A percentile compares a stretch with the other conserved stretches of the same genome.
These are phyloP conservation scores for Cercophora scortea DNA, from an alignment of 495 filamentous ascomycete species.

Conservation along the genomic window DNA sequence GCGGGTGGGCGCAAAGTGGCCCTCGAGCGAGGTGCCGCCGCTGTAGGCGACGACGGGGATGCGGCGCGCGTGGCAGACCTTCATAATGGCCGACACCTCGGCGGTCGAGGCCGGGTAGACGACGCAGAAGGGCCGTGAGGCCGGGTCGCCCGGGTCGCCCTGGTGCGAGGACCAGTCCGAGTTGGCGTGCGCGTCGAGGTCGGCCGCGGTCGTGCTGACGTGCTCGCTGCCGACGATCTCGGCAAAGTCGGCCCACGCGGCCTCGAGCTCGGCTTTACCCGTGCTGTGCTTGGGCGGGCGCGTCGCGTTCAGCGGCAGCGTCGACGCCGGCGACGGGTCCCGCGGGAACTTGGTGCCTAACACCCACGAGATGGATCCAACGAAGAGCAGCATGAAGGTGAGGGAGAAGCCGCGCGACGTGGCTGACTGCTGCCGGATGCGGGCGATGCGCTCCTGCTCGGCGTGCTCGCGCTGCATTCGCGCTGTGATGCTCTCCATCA, in stretches of 20 bases:
- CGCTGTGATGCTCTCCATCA: slow-evolving; percentile 75
- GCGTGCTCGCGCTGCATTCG: slow-evolving; percentile 67
- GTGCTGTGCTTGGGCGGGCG: slow-evolving; percentile 61
- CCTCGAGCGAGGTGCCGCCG: slow-evolving; percentile 73
- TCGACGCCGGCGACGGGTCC: slow-evolving; percentile 59
- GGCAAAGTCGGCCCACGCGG: slow-evolving; percentile 88
- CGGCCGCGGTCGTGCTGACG: slow-evolving; percentile 64
- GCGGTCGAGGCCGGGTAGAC: slow-evolving; percentile 60
- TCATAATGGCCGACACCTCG: slow-evolving; percentile 65
- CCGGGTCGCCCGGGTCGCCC: slow-evolving; percentile 35
- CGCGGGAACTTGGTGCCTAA: slow-evolving; percentile 56
- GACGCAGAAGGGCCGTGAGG: slow-evolving; percentile 48
- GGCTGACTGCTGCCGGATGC: slow-evolving; percentile 43
- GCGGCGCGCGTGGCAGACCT: slow-evolving; percentile 58
- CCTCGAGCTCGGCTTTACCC: slow-evolving; percentile 69
- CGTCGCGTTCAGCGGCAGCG: slow-evolving; percentile 55
- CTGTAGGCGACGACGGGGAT: slow-evolving; percentile 73
- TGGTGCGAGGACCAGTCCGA: slow-evolving; percentile 87
- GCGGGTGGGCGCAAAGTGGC: slow-evolving; percentile 66
- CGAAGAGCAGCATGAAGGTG: slow-evolving; percentile 54
- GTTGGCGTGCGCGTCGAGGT: slow-evolving; percentile 65
- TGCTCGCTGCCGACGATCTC: slow-evolving; percentile 77
- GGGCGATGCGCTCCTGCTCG: slow-evolving; percentile 58
- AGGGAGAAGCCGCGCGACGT: slow-evolving; percentile 51
- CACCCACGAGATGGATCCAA: slow-evolving; percentile 59